Conservation (phyloP, 495 filamentous ascomycete species). For the Xylaria sp. region DNA sequence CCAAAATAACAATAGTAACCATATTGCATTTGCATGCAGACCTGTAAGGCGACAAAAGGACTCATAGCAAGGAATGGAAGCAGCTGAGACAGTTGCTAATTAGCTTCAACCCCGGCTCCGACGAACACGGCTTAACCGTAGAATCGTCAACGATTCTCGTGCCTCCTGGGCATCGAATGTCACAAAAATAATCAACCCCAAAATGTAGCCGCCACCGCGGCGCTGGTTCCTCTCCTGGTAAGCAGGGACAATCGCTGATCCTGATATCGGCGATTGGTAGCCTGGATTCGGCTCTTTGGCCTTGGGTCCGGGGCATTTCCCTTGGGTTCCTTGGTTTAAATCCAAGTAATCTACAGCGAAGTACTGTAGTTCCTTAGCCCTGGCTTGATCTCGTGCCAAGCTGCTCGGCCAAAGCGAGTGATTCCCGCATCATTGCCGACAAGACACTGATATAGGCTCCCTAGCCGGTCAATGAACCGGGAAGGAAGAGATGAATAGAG, state of each 20-base stretch:
- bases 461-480: conserved; percentile 35
- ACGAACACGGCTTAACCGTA: conserved; percentile 11
- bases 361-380: conserved; percentile 6
- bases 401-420: conserved; percentile 32
- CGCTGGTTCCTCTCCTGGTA: conserved; percentile 28
- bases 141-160: conserved; percentile 15
- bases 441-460: conserved; percentile 32
- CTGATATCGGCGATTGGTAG: conserved; percentile 4
- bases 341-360: conserved; percentile 19
- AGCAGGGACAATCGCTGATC: conserved; percentile 14
- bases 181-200: conserved; percentile 21
- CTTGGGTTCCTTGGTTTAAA: conserved; percentile 19
- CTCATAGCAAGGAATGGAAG: conserved; percentile 11
- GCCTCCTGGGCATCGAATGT: conserved; percentile 8
- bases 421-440: conserved; percentile 31
- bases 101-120: conserved; percentile 1
- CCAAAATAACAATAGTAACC: neutral
- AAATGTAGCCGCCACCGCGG: conserved; percentile 23
- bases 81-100: conserved; percentile 1
- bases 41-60: conserved; percentile 27
- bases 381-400: conserved; percentile 33
- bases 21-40: conserved; percentile 31
- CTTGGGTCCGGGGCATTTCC: neutral
- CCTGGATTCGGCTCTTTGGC: conserved; percentile 9
- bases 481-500: conserved; percentile 32